A percentile compares a stretch with the other conserved stretches of the same genome.
phyloP scores from a whole-genome alignment of 441 rosid species.

The Euphorbia corollata region DNA sequence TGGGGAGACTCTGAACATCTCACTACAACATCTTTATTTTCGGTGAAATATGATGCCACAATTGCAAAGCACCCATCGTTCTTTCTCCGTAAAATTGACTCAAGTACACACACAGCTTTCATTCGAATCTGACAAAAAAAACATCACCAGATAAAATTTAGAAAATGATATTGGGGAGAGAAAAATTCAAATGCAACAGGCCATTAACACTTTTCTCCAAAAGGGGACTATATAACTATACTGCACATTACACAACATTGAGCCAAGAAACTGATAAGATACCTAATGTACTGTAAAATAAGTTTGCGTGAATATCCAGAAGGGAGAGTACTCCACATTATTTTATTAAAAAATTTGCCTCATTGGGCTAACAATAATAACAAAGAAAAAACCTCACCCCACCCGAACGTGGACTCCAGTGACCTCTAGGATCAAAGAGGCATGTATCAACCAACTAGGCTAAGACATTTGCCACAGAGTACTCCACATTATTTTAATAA shows the following conservation, averaged over 20 bases:
- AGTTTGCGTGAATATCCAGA: background rate
- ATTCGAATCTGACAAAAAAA: constrained; percentile 59
- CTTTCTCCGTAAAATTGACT: constrained; percentile 70
- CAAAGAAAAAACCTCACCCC: too few relatives aligned
- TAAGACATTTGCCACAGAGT: constrained; percentile 2
- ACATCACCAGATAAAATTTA: constrained; percentile 9
- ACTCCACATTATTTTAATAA: background rate
- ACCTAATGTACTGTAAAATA: background rate
- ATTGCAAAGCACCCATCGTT: constrained; percentile 57
- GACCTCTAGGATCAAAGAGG: too few relatives aligned
- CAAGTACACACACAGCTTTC: constrained; percentile 92
- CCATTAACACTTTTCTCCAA: background rate
- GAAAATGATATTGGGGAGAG: background rate
- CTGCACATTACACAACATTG: background rate
- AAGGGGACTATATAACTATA: background rate
- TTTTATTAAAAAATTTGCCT: too few relatives aligned
- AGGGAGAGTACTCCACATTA: background rate
- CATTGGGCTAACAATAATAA: too few relatives aligned
- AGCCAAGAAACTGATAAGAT: background rate
- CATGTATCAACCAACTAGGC: too few relatives aligned
- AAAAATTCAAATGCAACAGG: background rate
- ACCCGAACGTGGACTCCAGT: too few relatives aligned
- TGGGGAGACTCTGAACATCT: constrained; percentile 85
- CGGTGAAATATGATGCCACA: constrained; percentile 64
- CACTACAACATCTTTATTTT: constrained; percentile 54